Conservation (phyloP, 2,329 filamentous ascomycete species). For the Anisogramma anomala region DNA sequence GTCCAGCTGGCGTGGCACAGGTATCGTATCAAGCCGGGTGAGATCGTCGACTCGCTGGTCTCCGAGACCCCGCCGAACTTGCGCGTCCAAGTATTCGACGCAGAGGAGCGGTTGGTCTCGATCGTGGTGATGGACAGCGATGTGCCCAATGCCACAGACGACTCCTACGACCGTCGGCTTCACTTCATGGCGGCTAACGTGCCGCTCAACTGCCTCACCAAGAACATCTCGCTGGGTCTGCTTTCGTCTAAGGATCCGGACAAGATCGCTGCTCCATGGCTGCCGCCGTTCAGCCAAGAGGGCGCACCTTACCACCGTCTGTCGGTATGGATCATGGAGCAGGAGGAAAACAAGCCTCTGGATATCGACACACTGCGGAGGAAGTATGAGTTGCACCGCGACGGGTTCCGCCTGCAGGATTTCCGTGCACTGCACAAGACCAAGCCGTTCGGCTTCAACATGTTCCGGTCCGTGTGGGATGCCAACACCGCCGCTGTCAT, state of each 20-base stretch:
- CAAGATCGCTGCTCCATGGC: constrained; percentile 68
- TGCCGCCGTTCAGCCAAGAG: constrained; percentile 78
- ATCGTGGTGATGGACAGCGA: constrained; percentile 83
- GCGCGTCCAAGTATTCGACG: constrained; percentile 74
- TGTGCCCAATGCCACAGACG: constrained; percentile 65
- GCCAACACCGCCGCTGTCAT: constrained; percentile 80
- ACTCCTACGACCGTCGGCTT: constrained; percentile 69
- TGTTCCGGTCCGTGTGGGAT: constrained; percentile 89
- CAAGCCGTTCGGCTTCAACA: constrained; percentile 64
- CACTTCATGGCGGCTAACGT: constrained; percentile 72
- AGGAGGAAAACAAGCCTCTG: constrained; percentile 49
- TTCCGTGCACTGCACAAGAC: constrained; percentile 61
- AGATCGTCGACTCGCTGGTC: constrained; percentile 61
- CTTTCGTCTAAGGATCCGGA: constrained; percentile 32
- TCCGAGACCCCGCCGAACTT: constrained; percentile 66
- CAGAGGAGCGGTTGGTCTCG: constrained; percentile 69
- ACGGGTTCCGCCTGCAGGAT: constrained; percentile 63
- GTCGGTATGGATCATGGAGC: constrained; percentile 72
- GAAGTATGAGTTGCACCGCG: constrained; percentile 36
- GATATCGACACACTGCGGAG: constrained; percentile 47
- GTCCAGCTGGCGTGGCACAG: constrained; percentile 71
- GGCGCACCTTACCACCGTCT: constrained; percentile 86
- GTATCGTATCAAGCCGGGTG: constrained; percentile 60
- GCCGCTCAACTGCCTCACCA: constrained; percentile 27
- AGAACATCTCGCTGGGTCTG: constrained; percentile 11